Conservation (phyloP, 2,329 filamentous ascomycete genomes). For the Aspergillus sp. region DNA sequence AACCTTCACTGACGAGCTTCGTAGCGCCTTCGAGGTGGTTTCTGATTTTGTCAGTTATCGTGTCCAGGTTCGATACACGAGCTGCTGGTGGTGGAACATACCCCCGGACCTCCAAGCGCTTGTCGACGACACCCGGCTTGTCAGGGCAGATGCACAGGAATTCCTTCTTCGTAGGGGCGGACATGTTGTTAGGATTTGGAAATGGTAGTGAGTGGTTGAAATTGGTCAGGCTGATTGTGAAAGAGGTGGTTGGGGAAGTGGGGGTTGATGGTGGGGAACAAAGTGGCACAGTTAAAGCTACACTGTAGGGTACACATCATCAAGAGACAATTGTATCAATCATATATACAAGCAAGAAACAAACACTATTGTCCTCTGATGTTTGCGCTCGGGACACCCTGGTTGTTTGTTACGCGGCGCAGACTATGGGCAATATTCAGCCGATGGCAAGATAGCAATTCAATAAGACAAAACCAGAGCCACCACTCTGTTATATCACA, state of each 20-base stretch:
- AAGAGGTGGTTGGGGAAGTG: background rate
- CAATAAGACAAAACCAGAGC: too few relatives aligned
- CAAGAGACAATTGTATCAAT: too few relatives aligned
- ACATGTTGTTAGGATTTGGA: slow-evolving; percentile 13
- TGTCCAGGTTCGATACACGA: too few relatives aligned
- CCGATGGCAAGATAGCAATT: too few relatives aligned
- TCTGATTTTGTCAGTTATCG: slow-evolving; percentile 16
- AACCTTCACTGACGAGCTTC: slow-evolving; percentile 48
- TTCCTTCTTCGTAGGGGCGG: slow-evolving; percentile 45
- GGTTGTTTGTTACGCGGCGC: too few relatives aligned
- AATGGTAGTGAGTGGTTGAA: background rate
- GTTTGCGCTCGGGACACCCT: too few relatives aligned
- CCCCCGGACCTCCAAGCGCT: slow-evolving; percentile 49
- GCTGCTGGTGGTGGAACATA: slow-evolving; percentile 13
- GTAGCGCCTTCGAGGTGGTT: slow-evolving; percentile 54
- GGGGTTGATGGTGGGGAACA: background rate
- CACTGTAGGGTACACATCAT: background rate
- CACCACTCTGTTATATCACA: too few relatives aligned
- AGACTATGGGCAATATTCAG: too few relatives aligned
- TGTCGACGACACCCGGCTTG: slow-evolving; percentile 52
- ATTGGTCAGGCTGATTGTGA: background rate
- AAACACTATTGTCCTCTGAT: too few relatives aligned
- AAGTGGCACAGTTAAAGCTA: background rate
- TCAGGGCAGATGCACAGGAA: slow-evolving; percentile 66
- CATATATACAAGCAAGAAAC: too few relatives aligned